These are phyloP conservation scores for Ceratobasidium sp. DNA, from an alignment of 1,284 basidiomycete species.

Conservation along the genomic window DNA sequence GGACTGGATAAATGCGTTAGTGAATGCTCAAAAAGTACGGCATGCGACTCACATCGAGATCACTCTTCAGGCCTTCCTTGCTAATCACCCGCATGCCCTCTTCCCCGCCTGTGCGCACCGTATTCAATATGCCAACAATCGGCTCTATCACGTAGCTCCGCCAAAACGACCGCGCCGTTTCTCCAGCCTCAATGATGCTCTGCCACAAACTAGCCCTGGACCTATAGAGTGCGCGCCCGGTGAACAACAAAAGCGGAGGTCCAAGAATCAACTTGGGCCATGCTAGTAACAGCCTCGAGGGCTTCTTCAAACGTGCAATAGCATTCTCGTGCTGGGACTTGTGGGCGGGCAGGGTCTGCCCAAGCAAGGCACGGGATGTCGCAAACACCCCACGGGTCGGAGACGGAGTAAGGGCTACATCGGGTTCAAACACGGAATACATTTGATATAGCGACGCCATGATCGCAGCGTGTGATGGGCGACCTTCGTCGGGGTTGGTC, in stretches of 20 bases:
- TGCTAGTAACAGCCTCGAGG: constrained; percentile 61
- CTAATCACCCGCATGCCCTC: constrained; percentile 72
- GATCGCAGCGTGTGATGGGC: constrained; percentile 17
- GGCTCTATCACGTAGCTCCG: constrained; percentile 89
- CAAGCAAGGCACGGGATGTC: constrained; percentile 42
- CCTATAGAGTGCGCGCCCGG: constrained; percentile 56
- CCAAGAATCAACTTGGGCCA: constrained; percentile 74
- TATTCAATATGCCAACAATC: constrained; percentile 79
- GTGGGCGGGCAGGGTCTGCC: constrained; percentile 47
- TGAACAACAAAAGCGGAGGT: constrained; percentile 65
- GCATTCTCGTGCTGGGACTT: constrained; percentile 47
- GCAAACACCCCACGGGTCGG: constrained; percentile 33
- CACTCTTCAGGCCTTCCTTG: constrained; percentile 77
- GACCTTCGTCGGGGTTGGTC: constrained; percentile 39
- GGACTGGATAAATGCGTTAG: constrained; percentile 58
- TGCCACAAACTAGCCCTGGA: constrained; percentile 61
- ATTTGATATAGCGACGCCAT: constrained; percentile 8
- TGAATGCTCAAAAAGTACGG: neutral
- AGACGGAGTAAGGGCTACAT: neutral
- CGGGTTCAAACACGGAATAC: constrained; percentile 2
- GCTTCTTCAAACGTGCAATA: constrained; percentile 58
- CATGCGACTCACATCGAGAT: constrained; percentile 67
- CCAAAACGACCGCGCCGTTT: constrained; percentile 79
- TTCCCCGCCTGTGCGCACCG: constrained; percentile 78
- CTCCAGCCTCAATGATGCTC: constrained; percentile 65